Evolutionary conservation across 495 filamentous ascomycete genomes (phyloP).

Genomic region (Astrothelium subdiscretum): DNA sequence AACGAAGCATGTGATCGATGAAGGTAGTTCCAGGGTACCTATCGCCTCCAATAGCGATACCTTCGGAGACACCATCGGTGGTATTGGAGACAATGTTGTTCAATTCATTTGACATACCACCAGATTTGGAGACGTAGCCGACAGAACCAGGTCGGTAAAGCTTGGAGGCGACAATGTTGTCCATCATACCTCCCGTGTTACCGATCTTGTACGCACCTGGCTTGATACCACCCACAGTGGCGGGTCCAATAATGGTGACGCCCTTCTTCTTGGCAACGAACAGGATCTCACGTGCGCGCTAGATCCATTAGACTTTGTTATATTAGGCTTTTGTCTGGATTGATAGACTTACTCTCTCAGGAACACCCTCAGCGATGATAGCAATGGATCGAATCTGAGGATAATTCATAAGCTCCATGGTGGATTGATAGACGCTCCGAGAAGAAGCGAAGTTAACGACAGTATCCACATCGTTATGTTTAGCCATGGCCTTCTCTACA

Average conservation of each 20-base stretch:
- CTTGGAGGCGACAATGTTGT: slow-evolving; percentile 99
- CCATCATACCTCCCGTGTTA: slow-evolving; percentile 99
- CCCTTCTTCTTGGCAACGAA: slow-evolving; percentile 94
- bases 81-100: slow-evolving; percentile 97
- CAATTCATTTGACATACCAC: slow-evolving; percentile 99
- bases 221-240: slow-evolving; percentile 98
- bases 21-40: slow-evolving; percentile 97
- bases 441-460: slow-evolving; percentile 99
- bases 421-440: slow-evolving; percentile 93
- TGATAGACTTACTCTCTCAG: slow-evolving; percentile 66
- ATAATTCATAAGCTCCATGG: slow-evolving; percentile 95
- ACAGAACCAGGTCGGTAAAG: slow-evolving; percentile 98
- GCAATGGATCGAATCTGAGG: slow-evolving; percentile 96
- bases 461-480: slow-evolving; percentile 94
- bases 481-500: slow-evolving; percentile 84
- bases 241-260: slow-evolving; percentile 96
- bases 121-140: slow-evolving; percentile 98
- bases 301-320: neutral
- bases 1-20: slow-evolving; percentile 94
- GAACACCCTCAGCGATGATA: slow-evolving; percentile 98
- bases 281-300: slow-evolving; percentile 95
- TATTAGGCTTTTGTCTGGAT: neutral
- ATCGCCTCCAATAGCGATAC: slow-evolving; percentile 98
- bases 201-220: slow-evolving; percentile 98
- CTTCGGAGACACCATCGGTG: slow-evolving; percentile 97